A percentile compares a stretch with the other conserved stretches of the same genome.
These are phyloP conservation scores for Orbilia ellipsospora DNA, from an alignment of 2,329 filamentous ascomycete genomes.

Conservation along the genomic window DNA sequence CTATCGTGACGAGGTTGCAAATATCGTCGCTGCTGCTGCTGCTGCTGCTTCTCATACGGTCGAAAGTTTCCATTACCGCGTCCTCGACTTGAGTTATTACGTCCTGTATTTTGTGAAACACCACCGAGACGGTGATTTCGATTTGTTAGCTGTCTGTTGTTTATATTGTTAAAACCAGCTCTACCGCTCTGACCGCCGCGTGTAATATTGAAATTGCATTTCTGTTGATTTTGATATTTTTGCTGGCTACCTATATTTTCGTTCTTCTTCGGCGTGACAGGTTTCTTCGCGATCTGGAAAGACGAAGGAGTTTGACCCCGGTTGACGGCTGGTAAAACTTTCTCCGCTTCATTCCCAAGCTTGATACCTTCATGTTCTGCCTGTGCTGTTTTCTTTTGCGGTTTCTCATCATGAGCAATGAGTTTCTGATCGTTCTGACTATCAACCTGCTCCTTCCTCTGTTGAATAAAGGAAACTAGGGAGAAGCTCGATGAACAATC, in stretches of 20 bases:
- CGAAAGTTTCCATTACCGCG: constrained; percentile 23
- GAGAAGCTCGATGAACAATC: not conserved
- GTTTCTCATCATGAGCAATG: not conserved
- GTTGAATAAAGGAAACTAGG: constrained; percentile 38
- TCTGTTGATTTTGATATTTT: not conserved
- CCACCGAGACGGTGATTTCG: constrained; percentile 17
- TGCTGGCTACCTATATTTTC: too few relatives aligned
- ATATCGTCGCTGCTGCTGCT: not conserved
- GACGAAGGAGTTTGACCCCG: constrained; percentile 18
- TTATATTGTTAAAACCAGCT: constrained; percentile 19
- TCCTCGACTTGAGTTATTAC: constrained; percentile 13
- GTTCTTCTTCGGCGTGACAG: constrained; percentile 5
- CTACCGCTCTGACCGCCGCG: constrained; percentile 1
- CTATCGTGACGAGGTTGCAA: constrained; percentile 2
- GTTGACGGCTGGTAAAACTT: constrained; percentile 43
- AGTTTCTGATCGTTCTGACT: not conserved
- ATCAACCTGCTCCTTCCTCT: constrained; percentile 27
- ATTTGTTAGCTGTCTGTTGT: constrained; percentile 26
- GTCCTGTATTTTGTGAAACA: constrained; percentile 20
- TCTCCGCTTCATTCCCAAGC: not conserved
- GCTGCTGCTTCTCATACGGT: constrained; percentile 12
- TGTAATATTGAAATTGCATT: not conserved
- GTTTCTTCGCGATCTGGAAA: not conserved
- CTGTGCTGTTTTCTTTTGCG: not conserved
- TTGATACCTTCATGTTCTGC: not conserved